Base-by-base conservation (phyloP, 495 filamentous ascomycete species). In the Hypoxylon fragiforme region DNA sequence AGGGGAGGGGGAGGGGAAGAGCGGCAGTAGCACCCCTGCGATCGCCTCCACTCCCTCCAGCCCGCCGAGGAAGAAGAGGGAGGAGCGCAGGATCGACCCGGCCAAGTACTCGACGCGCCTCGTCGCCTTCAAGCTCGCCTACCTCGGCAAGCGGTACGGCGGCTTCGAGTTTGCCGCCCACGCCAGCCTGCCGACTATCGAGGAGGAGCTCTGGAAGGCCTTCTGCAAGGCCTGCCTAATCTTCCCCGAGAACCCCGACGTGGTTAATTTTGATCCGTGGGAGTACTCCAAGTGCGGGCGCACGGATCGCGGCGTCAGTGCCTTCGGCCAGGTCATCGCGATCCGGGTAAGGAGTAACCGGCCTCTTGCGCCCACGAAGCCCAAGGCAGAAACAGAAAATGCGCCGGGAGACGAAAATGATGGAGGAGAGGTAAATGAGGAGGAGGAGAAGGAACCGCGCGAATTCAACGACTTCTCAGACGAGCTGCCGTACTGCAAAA, bases 211-310 rank as follows among this genome's bases (percentile, higher is more conserved):
- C 37, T 97, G 91, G 88, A 88, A 90, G 69, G 95, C 92, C 1
- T 68, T 98, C 45, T 80, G 84, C 37, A 90, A 87, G 63, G 83
- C 85, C 9, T 83, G 84, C 28, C 74, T 98, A 35, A 92, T 98
- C 46, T 85, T 85, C 49, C 90, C 92, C 2, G 74, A 81, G 12
- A 77, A 77, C 3, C 66, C 72, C 3, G 71, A 73, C 14, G 75
- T 76, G 36, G 68, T 81, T 30, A 85, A 88, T 65, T 96, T 89
- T 80, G 82, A 88, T 24, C 84, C 84, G 0, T 89, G 80, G 64
- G 86, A 95, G 39, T 98, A 97, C 70, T 89, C 88, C 1, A 98
- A 97, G 67, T 95, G 92, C 62, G 94, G 94, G 1, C 77, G 94
- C 45, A 98, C 94, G 12, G 94, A 98, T 66, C 80, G 81, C 46